phyloP scores from a whole-genome alignment of 768 basidiomycete genomes.

The Sporobolomyces pararoseus region DNA sequence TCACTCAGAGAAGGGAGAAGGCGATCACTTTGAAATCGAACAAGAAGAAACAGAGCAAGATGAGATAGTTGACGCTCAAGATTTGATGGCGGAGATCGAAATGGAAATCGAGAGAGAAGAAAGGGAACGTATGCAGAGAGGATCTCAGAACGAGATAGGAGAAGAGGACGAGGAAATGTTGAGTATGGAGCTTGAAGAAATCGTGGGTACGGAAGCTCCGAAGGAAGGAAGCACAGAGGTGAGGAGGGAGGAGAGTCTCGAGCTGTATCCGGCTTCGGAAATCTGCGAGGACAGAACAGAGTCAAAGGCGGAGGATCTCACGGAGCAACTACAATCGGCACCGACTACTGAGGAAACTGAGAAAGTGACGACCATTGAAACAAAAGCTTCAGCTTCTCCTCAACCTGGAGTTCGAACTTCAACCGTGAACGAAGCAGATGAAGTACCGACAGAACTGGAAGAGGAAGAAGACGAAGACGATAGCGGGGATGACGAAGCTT shows the following conservation, averaged over 20 bases:
- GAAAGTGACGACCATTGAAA: too few relatives aligned
- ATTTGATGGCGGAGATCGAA: slow-evolving; percentile 4
- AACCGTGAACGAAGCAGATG: slow-evolving; percentile 10
- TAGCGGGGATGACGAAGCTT: slow-evolving; percentile 49
- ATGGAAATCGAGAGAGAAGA: slow-evolving; percentile 7
- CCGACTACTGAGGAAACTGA: too few relatives aligned
- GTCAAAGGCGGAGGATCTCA: background rate
- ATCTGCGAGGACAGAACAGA: background rate
- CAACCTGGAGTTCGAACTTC: slow-evolving; percentile 52
- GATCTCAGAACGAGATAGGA: background rate
- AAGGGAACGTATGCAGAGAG: background rate
- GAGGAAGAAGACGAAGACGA: slow-evolving; percentile 48
- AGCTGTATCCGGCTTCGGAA: slow-evolving; percentile 1
- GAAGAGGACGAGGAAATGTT: background rate
- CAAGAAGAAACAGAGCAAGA: background rate
- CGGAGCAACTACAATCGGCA: background rate
- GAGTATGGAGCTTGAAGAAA: background rate
- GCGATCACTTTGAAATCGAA: too few relatives aligned
- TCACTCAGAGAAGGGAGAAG: background rate
- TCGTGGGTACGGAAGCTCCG: too few relatives aligned
- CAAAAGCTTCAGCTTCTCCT: slow-evolving; percentile 49
- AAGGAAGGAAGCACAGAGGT: background rate
- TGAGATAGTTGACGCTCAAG: background rate
- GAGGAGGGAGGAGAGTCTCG: background rate
- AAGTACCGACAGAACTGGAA: slow-evolving; percentile 42